Conservation (phyloP, 176 grass and related monocot species). For the Oryza glaberrima region DNA sequence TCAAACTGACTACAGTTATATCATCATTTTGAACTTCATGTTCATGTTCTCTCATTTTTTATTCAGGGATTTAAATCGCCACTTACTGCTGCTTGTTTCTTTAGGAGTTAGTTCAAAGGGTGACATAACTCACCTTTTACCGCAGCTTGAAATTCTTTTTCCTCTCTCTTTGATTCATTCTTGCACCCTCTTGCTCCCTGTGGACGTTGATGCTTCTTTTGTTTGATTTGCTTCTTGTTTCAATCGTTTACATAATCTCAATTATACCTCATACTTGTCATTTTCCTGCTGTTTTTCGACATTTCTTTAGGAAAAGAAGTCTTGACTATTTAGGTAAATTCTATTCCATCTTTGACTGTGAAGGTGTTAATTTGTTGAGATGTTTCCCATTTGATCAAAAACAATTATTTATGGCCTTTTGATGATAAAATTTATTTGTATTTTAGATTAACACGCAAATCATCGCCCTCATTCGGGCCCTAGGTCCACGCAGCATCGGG, state of each 20-base stretch:
- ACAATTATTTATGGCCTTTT: not conserved
- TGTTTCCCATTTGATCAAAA: not conserved
- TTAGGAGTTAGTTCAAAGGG: not conserved
- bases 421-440: not conserved
- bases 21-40: not conserved
- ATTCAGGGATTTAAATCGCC: not conserved
- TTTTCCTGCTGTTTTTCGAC: not conserved
- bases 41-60: not conserved
- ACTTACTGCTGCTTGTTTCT: too few relatives aligned
- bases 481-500: too few relatives aligned
- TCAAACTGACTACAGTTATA: not conserved
- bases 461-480: not conserved
- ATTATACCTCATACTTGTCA: not conserved
- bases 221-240: not conserved
- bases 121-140: not conserved
- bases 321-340: not conserved
- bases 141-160: too few relatives aligned
- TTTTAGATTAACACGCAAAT: conserved; percentile 1
- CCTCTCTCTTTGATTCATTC: too few relatives aligned
- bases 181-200: not conserved
- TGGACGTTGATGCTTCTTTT: not conserved
- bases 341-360: not conserved
- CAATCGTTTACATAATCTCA: not conserved
- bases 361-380: not conserved
- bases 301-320: not conserved